Evolutionary conservation across 176 grass and related monocot species (phyloP).

Genomic region (Dactylis glomerata): DNA sequence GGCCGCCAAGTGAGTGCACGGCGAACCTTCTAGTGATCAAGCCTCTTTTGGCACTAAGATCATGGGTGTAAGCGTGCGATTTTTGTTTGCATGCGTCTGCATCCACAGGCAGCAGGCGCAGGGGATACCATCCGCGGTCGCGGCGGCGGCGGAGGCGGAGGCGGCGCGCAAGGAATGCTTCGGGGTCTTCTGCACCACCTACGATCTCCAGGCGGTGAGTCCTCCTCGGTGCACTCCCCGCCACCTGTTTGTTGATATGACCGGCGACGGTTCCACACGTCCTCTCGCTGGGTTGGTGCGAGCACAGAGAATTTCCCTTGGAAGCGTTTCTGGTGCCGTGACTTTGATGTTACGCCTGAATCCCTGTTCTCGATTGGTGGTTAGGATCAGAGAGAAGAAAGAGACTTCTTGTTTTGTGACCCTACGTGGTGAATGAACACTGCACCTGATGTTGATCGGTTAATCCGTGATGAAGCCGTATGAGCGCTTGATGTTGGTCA

Average conservation of each 20-base stretch:
- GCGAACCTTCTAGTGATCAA: not conserved
- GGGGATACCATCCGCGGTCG: slow-evolving; percentile 15
- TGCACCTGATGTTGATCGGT: not conserved
- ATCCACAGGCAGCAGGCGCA: slow-evolving; percentile 25
- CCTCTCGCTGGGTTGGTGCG: not conserved
- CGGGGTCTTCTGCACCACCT: slow-evolving; percentile 90
- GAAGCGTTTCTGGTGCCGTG: not conserved
- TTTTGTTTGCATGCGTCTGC: not conserved
- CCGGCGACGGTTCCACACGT: not conserved
- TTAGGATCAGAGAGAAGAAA: not conserved
- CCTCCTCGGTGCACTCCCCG: not conserved
- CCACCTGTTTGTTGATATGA: slow-evolving; percentile 36
- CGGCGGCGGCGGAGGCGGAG: slow-evolving; percentile 42
- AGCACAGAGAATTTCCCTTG: not conserved
- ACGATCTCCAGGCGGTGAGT: slow-evolving; percentile 81
- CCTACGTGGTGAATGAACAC: not conserved
- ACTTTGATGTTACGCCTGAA: not conserved
- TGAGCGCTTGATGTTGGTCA: not conserved
- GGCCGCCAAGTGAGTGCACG: slow-evolving; percentile 36
- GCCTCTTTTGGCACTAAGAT: not conserved
- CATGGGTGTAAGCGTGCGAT: not conserved
- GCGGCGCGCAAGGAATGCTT: slow-evolving; percentile 49
- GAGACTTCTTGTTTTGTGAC: not conserved
- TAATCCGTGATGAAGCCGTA: not conserved
- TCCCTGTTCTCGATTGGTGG: not conserved